Percentiles rank a stretch among this genome's conserved stretches.
These are phyloP conservation scores for Pseudevernia furfuracea DNA, from an alignment of 495 filamentous ascomycete genomes.

Conservation along the genomic window DNA sequence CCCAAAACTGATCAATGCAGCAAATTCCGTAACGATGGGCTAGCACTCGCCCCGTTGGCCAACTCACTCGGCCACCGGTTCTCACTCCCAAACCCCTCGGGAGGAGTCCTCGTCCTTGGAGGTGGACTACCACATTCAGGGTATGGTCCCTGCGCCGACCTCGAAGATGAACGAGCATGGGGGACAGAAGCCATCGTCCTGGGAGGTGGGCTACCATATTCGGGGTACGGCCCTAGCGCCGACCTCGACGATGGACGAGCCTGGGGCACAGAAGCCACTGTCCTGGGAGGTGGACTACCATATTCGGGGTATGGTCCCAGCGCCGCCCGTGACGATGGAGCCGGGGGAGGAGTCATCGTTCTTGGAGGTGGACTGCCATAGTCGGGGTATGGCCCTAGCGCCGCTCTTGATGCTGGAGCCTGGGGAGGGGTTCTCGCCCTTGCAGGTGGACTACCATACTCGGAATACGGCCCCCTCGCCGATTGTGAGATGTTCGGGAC, in stretches of 20 bases:
- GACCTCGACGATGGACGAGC: conserved; percentile 9
- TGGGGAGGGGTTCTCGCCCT: conserved; percentile 3
- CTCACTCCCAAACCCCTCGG: conserved; percentile 19
- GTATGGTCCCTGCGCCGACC: conserved; percentile 12
- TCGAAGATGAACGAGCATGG: conserved; percentile 7
- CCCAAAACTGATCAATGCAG: conserved; percentile 57
- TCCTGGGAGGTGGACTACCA: conserved; percentile 16
- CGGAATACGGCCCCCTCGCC: conserved; percentile 12
- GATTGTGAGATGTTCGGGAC: conserved; percentile 13
- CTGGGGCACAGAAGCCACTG: neutral
- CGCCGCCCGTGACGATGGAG: conserved; percentile 11
- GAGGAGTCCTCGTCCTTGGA: conserved; percentile 23
- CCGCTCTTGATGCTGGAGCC: conserved; percentile 5
- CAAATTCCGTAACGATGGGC: conserved; percentile 67
- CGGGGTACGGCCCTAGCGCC: conserved; percentile 8
- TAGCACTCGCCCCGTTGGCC: conserved; percentile 61
- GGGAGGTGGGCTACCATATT: conserved; percentile 18
- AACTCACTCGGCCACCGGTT: conserved; percentile 26
- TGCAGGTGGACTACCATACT: conserved; percentile 19
- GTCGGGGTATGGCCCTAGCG: conserved; percentile 3
- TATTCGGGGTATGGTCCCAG: conserved; percentile 12
- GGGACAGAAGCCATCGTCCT: neutral
- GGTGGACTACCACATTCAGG: conserved; percentile 22
- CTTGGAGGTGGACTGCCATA: conserved; percentile 24
- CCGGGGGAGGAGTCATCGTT: conserved; percentile 21